These are phyloP conservation scores for Leishmania guyanensis DNA, from an alignment of 208 protist species.

Conservation along the genomic window DNA sequence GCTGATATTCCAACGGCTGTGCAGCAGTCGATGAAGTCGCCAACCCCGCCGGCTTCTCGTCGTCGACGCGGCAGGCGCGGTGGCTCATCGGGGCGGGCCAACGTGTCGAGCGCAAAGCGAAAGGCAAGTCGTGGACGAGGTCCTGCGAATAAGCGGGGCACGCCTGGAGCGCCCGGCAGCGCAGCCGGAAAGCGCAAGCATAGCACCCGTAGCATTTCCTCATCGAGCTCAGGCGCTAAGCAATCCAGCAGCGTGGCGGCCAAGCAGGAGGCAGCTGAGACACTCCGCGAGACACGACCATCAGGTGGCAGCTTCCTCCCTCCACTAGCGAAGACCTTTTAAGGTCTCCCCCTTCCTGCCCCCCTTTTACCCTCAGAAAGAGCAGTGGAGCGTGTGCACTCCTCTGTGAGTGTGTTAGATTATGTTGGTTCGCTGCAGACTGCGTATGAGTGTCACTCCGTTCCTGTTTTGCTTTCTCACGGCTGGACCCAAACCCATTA, in stretches of 20 bases:
- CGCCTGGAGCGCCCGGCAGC: background rate
- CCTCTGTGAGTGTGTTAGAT: background rate
- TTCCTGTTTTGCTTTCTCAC: background rate
- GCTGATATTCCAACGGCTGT: constrained; percentile 30
- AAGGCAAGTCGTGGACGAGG: constrained; percentile 1
- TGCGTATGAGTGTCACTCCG: background rate
- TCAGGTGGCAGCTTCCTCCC: constrained; percentile 16
- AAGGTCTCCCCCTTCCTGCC: background rate
- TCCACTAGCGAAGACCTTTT: constrained; percentile 22
- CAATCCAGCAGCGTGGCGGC: background rate
- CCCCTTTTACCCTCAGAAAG: background rate
- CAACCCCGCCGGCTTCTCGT: constrained; percentile 1
- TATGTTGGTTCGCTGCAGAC: background rate
- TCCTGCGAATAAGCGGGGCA: background rate
- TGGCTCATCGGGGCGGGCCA: background rate
- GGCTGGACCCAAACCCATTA: background rate
- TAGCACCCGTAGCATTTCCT: background rate
- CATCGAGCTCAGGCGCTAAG: background rate
- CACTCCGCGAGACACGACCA: constrained; percentile 3
- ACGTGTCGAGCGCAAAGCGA: constrained; percentile 1
- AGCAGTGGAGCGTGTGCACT: background rate
- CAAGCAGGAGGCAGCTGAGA: background rate
- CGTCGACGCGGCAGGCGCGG: constrained; percentile 10
- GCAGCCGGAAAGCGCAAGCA: background rate
- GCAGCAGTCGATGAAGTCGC: background rate